Evolutionary conservation across 768 basidiomycete species (phyloP).

Genomic region (Tephrocybe rancida): DNA sequence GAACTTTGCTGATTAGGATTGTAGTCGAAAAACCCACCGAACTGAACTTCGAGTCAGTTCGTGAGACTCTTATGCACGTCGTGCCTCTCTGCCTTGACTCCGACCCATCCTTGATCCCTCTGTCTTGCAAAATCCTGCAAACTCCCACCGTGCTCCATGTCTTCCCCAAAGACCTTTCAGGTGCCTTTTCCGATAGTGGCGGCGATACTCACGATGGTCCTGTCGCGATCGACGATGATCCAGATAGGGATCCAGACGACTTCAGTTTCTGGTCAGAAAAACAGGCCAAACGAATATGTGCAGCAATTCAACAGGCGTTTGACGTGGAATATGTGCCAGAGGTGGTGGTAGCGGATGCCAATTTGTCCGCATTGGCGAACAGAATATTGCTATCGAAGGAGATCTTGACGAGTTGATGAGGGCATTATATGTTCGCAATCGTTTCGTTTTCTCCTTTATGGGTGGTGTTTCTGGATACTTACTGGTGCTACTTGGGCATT

Average conservation of each 20-base stretch:
- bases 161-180: neutral
- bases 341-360: constrained; percentile 93
- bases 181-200: neutral
- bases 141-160: constrained; percentile 18
- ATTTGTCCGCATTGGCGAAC: constrained; percentile 81
- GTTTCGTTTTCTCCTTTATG: constrained; percentile 41
- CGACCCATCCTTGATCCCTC: constrained; percentile 80
- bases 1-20: constrained; percentile 6
- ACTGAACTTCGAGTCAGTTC: constrained; percentile 67
- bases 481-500: no score
- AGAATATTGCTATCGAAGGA: constrained; percentile 81
- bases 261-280: constrained; percentile 91
- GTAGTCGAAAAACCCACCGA: constrained; percentile 71
- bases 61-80: constrained; percentile 67
- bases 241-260: constrained; percentile 78
- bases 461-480: constrained; percentile 46
- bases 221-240: constrained; percentile 15
- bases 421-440: neutral
- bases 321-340: constrained; percentile 87
- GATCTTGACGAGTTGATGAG: constrained; percentile 34
- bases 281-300: constrained; percentile 89
- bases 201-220: neutral
- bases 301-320: constrained; percentile 79
- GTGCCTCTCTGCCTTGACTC: constrained; percentile 88
- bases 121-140: constrained; percentile 52